Percentiles rank a stretch among this genome's conserved stretches.
These are phyloP conservation scores for Apiospora saccharicola DNA, from an alignment of 2,329 filamentous ascomycete species.

Conservation along the genomic window DNA sequence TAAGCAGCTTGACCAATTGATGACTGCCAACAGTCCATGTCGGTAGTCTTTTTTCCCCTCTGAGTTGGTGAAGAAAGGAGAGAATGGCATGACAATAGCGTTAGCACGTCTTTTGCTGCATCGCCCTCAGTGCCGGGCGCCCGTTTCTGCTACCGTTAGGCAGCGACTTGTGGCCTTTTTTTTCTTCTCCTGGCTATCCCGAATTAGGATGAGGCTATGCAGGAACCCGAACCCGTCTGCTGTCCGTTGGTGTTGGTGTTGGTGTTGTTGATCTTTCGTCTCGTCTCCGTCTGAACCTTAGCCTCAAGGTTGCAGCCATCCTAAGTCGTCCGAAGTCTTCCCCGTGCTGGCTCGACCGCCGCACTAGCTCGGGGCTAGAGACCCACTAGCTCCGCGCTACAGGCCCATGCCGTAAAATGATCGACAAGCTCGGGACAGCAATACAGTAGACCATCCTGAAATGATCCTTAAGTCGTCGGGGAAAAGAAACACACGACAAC, in stretches of 20 bases:
- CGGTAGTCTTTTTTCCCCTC: no score
- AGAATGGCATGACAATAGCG: not conserved
- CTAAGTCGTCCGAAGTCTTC: not conserved
- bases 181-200: not conserved
- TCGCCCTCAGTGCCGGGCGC: not conserved
- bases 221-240: conserved; percentile 8
- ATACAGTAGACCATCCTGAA: not conserved
- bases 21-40: no score
- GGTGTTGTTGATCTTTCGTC: not conserved
- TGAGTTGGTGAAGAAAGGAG: not conserved
- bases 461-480: not conserved
- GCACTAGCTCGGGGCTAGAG: not conserved
- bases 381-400: not conserved
- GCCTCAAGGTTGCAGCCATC: not conserved
- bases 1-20: not conserved
- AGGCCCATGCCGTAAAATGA: not conserved
- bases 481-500: no score
- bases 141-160: not conserved
- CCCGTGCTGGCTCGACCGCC: not conserved
- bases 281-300: not conserved
- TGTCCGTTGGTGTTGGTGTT: not conserved
- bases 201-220: not conserved
- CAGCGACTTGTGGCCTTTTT: not conserved
- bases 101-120: not conserved
- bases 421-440: not conserved